These are phyloP conservation scores for Suillus hirtellus DNA, from an alignment of 768 basidiomycete genomes.

Conservation along the genomic window DNA sequence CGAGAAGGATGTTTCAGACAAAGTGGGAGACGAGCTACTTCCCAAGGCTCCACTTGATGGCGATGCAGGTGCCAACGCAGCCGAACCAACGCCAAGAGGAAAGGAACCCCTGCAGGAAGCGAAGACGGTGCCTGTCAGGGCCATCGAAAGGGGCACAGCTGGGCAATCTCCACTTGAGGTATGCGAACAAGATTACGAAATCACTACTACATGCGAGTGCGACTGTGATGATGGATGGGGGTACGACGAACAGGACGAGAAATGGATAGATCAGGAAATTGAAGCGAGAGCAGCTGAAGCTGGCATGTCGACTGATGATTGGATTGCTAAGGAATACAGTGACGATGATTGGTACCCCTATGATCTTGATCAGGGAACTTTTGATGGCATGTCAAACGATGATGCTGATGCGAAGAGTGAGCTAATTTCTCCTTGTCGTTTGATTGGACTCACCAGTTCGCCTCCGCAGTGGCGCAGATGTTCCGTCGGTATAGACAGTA, in stretches of 20 bases:
- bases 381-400: not conserved
- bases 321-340: not conserved
- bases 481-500: not conserved
- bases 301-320: not conserved
- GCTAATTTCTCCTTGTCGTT: not conserved
- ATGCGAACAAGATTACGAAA: not conserved
- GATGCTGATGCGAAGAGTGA: slow-evolving; percentile 4
- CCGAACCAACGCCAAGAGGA: not conserved
- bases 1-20: not conserved
- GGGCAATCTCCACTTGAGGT: not conserved
- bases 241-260: not conserved
- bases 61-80: not conserved
- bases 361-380: not conserved
- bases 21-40: not conserved
- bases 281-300: not conserved
- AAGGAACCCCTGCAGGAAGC: not conserved
- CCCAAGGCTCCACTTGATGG: not conserved
- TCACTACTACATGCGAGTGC: not conserved
- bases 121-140: not conserved
- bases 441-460: not conserved
- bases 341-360: not conserved
- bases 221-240: not conserved
- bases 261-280: not conserved
- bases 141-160: not conserved
- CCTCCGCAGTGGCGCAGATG: not conserved